Conservation (phyloP, 176 grass and related monocot species). For the Melocanna baccifera region DNA sequence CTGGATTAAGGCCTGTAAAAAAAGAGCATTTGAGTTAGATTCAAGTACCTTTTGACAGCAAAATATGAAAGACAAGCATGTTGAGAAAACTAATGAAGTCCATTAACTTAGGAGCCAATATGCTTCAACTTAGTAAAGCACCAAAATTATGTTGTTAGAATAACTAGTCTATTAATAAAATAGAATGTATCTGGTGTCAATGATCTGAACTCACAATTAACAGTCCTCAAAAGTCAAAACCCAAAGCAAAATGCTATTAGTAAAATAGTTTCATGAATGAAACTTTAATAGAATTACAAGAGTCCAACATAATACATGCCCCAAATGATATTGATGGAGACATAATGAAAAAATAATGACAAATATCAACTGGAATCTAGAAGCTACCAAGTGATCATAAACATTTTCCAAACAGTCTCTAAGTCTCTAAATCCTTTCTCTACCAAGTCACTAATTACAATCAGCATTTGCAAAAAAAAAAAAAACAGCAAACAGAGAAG, state of each 20-base stretch:
- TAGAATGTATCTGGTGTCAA: background rate
- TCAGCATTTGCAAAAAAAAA: background rate
- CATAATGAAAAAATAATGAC: background rate
- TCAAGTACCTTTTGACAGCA: background rate
- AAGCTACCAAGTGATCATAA: background rate
- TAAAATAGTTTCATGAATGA: background rate
- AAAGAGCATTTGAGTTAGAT: slow-evolving; percentile 26
- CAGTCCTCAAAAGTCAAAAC: background rate
- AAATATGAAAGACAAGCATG: slow-evolving; percentile 3
- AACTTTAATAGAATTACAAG: background rate
- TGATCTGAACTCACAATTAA: background rate
- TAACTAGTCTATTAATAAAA: background rate
- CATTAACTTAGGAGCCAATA: background rate
- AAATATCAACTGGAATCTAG: background rate
- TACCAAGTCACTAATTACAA: background rate
- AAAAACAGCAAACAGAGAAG: background rate
- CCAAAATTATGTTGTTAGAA: slow-evolving; percentile 3
- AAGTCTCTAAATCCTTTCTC: background rate
- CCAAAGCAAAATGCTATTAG: background rate
- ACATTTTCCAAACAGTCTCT: background rate
- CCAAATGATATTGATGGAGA: background rate
- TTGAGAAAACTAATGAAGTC: background rate
- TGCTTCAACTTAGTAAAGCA: slow-evolving; percentile 6
- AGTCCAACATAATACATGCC: slow-evolving; percentile 10
- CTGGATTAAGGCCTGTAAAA: slow-evolving; percentile 65